Conservation (phyloP, 2,329 filamentous ascomycete genomes). For the Microsporum ferrugineum region DNA sequence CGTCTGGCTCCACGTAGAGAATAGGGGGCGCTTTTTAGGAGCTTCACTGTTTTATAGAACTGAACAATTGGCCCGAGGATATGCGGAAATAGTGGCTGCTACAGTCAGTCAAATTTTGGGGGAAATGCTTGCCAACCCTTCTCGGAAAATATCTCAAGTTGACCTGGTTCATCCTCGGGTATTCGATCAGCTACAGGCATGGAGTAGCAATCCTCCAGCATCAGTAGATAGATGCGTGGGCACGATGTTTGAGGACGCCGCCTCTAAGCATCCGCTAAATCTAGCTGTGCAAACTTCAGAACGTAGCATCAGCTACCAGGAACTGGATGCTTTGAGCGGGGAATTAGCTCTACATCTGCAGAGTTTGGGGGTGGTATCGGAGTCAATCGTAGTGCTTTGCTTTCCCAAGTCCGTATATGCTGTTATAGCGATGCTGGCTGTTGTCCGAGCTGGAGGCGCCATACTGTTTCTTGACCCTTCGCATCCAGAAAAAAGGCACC, state of each 20-base stretch:
- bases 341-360: constrained; percentile 27
- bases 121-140: background rate
- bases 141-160: background rate
- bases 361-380: constrained; percentile 29
- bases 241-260: background rate
- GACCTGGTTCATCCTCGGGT: background rate
- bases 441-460: constrained; percentile 32
- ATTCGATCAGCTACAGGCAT: background rate
- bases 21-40: background rate
- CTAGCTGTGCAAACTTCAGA: background rate
- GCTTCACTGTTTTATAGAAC: background rate
- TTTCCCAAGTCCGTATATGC: constrained; percentile 36
- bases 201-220: background rate
- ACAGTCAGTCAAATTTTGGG: background rate
- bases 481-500: constrained; percentile 27
- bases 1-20: background rate
- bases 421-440: constrained; percentile 30
- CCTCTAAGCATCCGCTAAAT: background rate
- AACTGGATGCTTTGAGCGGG: constrained; percentile 29
- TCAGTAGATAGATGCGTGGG: background rate
- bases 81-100: background rate
- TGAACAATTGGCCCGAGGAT: background rate
- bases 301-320: constrained; percentile 22
- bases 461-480: constrained; percentile 32
- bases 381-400: constrained; percentile 28